Percentiles rank a stretch among this genome's conserved stretches.
These are phyloP conservation scores for Amanita subjunquillea DNA, from an alignment of 768 basidiomycete genomes.

Conservation along the genomic window DNA sequence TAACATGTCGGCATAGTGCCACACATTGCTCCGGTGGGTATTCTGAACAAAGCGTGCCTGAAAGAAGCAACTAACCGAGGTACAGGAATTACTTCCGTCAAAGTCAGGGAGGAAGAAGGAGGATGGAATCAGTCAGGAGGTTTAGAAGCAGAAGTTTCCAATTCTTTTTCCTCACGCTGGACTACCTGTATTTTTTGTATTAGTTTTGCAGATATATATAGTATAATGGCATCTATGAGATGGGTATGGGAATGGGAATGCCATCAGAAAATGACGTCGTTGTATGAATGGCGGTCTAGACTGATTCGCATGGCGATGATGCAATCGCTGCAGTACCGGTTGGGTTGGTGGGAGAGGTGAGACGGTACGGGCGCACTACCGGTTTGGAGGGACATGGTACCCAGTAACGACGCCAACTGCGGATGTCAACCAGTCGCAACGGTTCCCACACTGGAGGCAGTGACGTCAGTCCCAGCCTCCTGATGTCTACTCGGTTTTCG, in stretches of 20 bases:
- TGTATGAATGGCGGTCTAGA: not conserved
- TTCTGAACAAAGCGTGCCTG: not conserved
- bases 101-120: conserved; percentile 38
- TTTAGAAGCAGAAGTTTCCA: conserved; percentile 20
- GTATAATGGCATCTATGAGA: not conserved
- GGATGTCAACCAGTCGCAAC: not conserved
- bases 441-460: not conserved
- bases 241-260: not conserved
- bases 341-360: not conserved
- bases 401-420: not conserved
- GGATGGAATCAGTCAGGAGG: conserved; percentile 33
- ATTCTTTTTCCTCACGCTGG: conserved; percentile 7
- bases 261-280: not conserved
- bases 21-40: conserved; percentile 42
- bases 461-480: conserved; percentile 2
- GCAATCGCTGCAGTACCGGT: not conserved
- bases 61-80: not conserved
- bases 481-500: conserved; percentile 4
- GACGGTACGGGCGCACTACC: not conserved
- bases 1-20: conserved; percentile 25
- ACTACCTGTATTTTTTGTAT: conserved; percentile 17
- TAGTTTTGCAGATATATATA: conserved; percentile 4
- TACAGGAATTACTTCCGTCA: conserved; percentile 29
- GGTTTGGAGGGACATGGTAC: not conserved
- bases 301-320: not conserved